Percentiles rank a stretch among this genome's conserved stretches.
phyloP scores from a whole-genome alignment of 805 yeast genomes.

The Cyberlindnera maclurae region DNA sequence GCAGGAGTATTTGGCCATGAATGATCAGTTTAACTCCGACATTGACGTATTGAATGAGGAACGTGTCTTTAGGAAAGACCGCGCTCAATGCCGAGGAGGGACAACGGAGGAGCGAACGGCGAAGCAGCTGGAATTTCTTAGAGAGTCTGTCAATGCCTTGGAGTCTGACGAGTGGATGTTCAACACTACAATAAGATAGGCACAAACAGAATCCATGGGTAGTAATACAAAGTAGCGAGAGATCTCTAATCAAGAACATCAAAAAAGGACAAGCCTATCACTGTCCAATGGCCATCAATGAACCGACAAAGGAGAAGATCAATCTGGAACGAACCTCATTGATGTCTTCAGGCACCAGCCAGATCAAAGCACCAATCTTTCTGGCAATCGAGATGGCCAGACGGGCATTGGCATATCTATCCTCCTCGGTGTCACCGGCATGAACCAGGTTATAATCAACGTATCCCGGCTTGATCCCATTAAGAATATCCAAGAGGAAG shows the following conservation, averaged over 20 bases:
- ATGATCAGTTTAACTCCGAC: constrained; percentile 11
- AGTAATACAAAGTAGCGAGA: constrained; percentile 1
- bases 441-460: constrained; percentile 92
- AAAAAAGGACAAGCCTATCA: constrained; percentile 5
- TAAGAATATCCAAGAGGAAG: constrained; percentile 80
- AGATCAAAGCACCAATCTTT: constrained; percentile 93
- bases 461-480: constrained; percentile 95
- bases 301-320: constrained; percentile 90
- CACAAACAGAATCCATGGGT: neutral
- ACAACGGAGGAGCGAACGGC: neutral
- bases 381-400: constrained; percentile 97
- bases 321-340: constrained; percentile 92
- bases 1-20: constrained; percentile 17
- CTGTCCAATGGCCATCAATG: constrained; percentile 69
- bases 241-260: neutral
- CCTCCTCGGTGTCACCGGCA: constrained; percentile 74
- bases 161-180: constrained; percentile 11
- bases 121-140: constrained; percentile 4
- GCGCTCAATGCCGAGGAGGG: neutral
- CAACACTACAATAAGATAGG: neutral
- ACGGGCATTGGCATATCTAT: constrained; percentile 88
- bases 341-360: constrained; percentile 99
- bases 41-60: constrained; percentile 6
- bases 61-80: constrained; percentile 1
- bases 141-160: constrained; percentile 4